A percentile compares a stretch with the other conserved stretches of the same genome.
Evolutionary conservation across 192 early-diverging fungal genomes (phyloP).

Genomic region (Entrophospora sp.): DNA sequence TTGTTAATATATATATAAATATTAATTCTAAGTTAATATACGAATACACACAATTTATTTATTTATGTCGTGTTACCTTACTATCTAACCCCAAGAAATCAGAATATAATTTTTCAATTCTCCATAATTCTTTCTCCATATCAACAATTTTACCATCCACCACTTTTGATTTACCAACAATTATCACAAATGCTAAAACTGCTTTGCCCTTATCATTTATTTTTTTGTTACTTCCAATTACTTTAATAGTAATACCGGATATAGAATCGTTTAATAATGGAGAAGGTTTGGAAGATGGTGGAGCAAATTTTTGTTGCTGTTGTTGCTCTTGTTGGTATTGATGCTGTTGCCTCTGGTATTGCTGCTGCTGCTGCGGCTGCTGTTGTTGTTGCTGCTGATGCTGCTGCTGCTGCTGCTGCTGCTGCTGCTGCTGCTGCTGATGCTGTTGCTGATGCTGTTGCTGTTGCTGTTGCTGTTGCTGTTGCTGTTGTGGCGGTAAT

Average conservation of each 20-base stretch:
- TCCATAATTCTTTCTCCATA: conserved; percentile 56
- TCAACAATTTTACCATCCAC: conserved; percentile 19
- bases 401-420: too few relatives aligned
- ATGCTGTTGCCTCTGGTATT: conserved; percentile 19
- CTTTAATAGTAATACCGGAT: conserved; percentile 26
- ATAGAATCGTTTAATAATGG: too few relatives aligned
- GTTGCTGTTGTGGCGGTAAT: conserved; percentile 21
- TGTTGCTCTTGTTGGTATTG: conserved; percentile 22
- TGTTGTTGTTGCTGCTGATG: too few relatives aligned
- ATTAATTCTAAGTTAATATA: too few relatives aligned
- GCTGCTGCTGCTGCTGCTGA: background rate
- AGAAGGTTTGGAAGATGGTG: too few relatives aligned
- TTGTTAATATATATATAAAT: background rate
- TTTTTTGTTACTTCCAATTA: conserved; percentile 50
- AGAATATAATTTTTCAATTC: conserved; percentile 77
- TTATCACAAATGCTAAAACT: conserved; percentile 50
- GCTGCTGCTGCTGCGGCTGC: too few relatives aligned
- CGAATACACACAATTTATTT: too few relatives aligned
- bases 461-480: too few relatives aligned
- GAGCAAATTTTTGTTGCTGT: conserved; percentile 26
- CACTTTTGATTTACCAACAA: conserved; percentile 32
- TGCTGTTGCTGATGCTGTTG: too few relatives aligned
- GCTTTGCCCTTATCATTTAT: conserved; percentile 75
- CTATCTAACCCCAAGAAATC: conserved; percentile 78
- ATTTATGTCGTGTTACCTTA: too few relatives aligned